Conservation (phyloP, 345 rosid species). For the Leavenworthia alabamica region DNA sequence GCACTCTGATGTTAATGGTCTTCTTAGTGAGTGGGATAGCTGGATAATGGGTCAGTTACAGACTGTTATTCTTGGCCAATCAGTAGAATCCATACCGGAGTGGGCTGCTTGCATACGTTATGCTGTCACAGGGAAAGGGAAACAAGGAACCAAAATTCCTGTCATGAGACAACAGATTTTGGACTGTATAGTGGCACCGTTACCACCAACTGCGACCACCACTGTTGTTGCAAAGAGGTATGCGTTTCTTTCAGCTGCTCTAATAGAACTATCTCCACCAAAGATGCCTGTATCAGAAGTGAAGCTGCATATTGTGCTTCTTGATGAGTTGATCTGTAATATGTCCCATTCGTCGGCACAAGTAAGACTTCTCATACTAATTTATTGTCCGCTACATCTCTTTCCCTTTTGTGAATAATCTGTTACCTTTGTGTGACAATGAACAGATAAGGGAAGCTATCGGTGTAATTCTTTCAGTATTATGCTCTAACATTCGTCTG, state of each 20-base stretch:
- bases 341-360: conserved; percentile 98
- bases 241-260: conserved; percentile 88
- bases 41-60: conserved; percentile 87
- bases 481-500: conserved; percentile 86
- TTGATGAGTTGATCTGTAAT: conserved; percentile 67
- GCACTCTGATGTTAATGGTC: conserved; percentile 87
- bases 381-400: conserved; percentile 1
- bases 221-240: conserved; percentile 91
- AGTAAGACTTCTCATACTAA: conserved; percentile 42
- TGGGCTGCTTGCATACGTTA: conserved; percentile 98
- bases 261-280: conserved; percentile 80
- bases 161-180: conserved; percentile 70
- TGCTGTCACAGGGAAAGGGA: conserved; percentile 98
- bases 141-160: conserved; percentile 74
- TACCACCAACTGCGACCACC: conserved; percentile 76
- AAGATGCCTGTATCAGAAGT: conserved; percentile 73
- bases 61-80: conserved; percentile 71
- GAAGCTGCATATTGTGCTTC: conserved; percentile 57
- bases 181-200: conserved; percentile 70
- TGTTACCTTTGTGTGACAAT: conserved; percentile 15
- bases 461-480: conserved; percentile 74
- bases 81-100: conserved; percentile 92
- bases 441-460: conserved; percentile 91
- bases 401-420: not conserved
- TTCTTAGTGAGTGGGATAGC: conserved; percentile 73